Base-by-base conservation (phyloP, 208 protist genomes). In the Angomonas deanei region DNA sequence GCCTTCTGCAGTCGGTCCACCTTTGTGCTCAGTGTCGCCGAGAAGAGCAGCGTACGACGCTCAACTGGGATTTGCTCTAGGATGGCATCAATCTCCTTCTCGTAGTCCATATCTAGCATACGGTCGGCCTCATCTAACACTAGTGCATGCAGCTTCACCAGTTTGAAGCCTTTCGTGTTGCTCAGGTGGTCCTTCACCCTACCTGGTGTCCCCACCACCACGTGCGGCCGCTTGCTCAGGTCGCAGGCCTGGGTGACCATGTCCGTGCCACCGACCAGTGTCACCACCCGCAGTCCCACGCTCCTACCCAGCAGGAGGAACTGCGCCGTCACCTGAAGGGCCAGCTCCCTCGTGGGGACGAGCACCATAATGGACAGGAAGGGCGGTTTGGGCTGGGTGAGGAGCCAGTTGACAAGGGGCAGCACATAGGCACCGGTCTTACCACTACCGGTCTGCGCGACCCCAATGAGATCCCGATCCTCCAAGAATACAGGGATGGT, bases 401-500 rank as follows among this genome's bases (percentile, higher is more conserved):
- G 76, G 17, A 99, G 80, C 73, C 74, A 86, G 61, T 99, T 90
- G 17, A 99, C 85, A n/a, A 99, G 93, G 5, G 99, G 99, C 42
- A 99, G 82, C 10, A 94, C 97, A 71, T 99, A 99, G 1, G 98
- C 96, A 26, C 91, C 98, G 1, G 99, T 99, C 75, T 99, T 99
- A 57, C 99, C 98, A 47, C 93, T 98, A 26, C 99, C 98, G 15
- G 99, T 99, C 76, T 99, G 94, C 21, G 98, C 98, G 21, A 99
- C 80, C 34, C 98, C 99, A 62, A 99, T 99, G n/a, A 97, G 52
- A 47, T 97, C 92, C 15, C 85, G 76, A 5, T 90, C 97, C 64
- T 94, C 74, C 0, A 97, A 60, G 0, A 97, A 88, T 15, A 92
- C 73, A 28, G 97, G 97, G 47, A 99, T 98, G 23, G 93, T 77